These are phyloP conservation scores for Phoma herbarum DNA, from an alignment of 2,329 filamentous ascomycete species.

Conservation along the genomic window DNA sequence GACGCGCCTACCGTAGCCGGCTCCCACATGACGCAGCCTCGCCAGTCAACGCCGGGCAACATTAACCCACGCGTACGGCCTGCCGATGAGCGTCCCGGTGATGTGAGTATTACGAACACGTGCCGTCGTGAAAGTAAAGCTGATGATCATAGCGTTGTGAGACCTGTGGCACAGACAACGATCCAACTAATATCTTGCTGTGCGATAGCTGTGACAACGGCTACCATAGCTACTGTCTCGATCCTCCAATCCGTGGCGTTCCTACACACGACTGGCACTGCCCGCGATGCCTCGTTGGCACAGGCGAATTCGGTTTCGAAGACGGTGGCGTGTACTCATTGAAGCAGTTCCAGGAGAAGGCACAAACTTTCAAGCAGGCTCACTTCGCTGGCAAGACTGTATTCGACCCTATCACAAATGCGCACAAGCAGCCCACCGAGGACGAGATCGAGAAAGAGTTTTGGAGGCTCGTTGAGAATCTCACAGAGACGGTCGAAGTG, in stretches of 20 bases:
- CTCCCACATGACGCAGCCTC: slow-evolving; percentile 95
- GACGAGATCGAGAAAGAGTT: slow-evolving; percentile 97
- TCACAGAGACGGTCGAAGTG: slow-evolving; percentile 95
- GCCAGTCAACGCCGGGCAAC: slow-evolving; percentile 75
- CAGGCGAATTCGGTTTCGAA: slow-evolving; percentile 96
- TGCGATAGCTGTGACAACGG: slow-evolving; percentile 94
- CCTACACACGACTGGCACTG: slow-evolving; percentile 96
- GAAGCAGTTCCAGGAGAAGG: slow-evolving; percentile 95
- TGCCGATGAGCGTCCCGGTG: slow-evolving; percentile 63
- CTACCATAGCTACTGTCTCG: slow-evolving; percentile 87
- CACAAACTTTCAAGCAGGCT: slow-evolving; percentile 90
- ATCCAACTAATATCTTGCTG: slow-evolving; percentile 73
- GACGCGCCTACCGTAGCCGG: slow-evolving; percentile 84
- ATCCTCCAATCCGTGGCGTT: slow-evolving; percentile 79
- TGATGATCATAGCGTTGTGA: slow-evolving; percentile 74
- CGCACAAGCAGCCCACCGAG: slow-evolving; percentile 82
- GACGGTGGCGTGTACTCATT: slow-evolving; percentile 96
- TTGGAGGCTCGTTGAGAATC: slow-evolving; percentile 91
- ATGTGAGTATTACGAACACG: slow-evolving; percentile 55
- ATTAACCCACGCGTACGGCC: slow-evolving; percentile 65
- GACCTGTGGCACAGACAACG: slow-evolving; percentile 81
- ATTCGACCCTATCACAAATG: slow-evolving; percentile 83
- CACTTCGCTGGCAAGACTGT: slow-evolving; percentile 94
- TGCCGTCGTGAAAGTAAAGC: slow-evolving; percentile 18
- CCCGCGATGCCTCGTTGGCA: slow-evolving; percentile 91